phyloP scores from a whole-genome alignment of 257 asterid genomes.

The Solanum dulcamara region DNA sequence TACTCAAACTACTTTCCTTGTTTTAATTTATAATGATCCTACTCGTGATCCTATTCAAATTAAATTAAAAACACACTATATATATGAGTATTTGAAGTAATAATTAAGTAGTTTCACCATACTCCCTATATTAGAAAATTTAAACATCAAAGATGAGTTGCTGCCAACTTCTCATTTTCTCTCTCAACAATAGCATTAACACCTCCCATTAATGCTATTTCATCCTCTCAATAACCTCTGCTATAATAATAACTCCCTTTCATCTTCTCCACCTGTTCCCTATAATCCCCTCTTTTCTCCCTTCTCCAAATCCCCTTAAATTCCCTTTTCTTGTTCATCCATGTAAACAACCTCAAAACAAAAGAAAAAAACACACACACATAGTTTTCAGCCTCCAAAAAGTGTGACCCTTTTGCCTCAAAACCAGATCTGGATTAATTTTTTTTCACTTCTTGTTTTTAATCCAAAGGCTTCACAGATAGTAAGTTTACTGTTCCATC shows the following conservation, averaged over 20 bases:
- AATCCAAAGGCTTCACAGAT: background rate
- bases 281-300: slow-evolving; percentile 3
- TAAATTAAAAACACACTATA: background rate
- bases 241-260: slow-evolving; percentile 45
- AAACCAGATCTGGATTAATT: background rate
- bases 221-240: slow-evolving; percentile 72
- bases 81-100: background rate
- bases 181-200: slow-evolving; percentile 38
- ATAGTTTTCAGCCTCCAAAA: background rate
- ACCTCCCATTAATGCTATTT: slow-evolving; percentile 55
- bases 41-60: background rate
- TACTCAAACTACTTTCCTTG: background rate
- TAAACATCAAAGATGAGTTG: slow-evolving; percentile 15
- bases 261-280: background rate
- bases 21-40: background rate
- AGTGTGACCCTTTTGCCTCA: background rate
- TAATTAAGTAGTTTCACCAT: background rate
- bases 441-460: background rate
- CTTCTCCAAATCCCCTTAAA: slow-evolving; percentile 21
- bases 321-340: slow-evolving; percentile 20
- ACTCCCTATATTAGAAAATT: slow-evolving; percentile 12
- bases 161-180: slow-evolving; percentile 13
- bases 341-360: background rate
- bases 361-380: background rate
- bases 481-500: background rate